Base-by-base conservation (phyloP, 1,139 yeast genomes). In the Taiozyma sp. region DNA sequence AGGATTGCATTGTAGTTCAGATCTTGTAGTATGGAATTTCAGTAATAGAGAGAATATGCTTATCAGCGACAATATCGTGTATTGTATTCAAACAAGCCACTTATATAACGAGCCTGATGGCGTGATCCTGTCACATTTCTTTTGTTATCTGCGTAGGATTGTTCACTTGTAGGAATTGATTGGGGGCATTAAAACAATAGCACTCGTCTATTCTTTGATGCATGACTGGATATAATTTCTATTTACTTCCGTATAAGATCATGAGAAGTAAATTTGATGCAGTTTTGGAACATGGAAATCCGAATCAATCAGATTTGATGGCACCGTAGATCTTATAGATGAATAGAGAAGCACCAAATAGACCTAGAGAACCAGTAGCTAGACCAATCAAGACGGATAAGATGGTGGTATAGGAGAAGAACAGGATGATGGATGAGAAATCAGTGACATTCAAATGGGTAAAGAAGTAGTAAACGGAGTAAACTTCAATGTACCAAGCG, bases 361-460 rank as follows among this genome's bases (percentile, higher is more conserved):
- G 77, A 5, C 91, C 90, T 34, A 88, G 73, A 1, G 95, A 76
- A 9, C 97, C 97, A 59, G 89, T 83, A 3, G 87, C 81, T 39
- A 85, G 70, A 2, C 91, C 87, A 52, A 87, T 74, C 46, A 85
- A 68, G 7, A 77, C 62, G 60, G 87, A 81, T 35, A 85, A 79
- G 47, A 88, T 74, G 3, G 82, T 75, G 67, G 88, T 83, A 63
- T 89, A 88, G 42, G 83, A 79, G 60, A 89, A 80, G 64, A 85
- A 88, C 55, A 88, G 70, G 53, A 88, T 65, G 5, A 77, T 72
- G 41, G 91, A 83, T n/a, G 87, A 81, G 59, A 85, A 77, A 56
- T 88, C 95, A 42, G 77, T 73, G 41, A 84, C 76, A 52, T 79
- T 76, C 63, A 85, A 71, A 57, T 77, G 74, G 46, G 69, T 70